Percentiles rank a stretch among this genome's conserved stretches.
Conservation (phyloP, 2,329 filamentous ascomycete genomes). For the Diplocarpon mali region DNA sequence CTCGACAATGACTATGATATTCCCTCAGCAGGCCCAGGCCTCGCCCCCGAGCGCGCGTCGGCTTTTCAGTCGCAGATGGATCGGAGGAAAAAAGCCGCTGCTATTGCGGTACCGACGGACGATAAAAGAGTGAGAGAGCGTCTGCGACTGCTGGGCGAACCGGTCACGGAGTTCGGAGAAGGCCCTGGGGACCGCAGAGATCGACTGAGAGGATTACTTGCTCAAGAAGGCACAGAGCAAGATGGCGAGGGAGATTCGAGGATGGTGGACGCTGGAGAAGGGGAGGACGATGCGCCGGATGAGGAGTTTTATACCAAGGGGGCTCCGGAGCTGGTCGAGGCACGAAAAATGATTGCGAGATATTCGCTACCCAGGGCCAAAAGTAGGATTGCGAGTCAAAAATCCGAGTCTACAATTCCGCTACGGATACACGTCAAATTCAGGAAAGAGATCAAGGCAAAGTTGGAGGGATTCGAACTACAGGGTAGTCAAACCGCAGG, state of each 20-base stretch:
- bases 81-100: constrained; percentile 78
- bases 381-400: constrained; percentile 64
- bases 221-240: constrained; percentile 47
- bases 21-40: constrained; percentile 24
- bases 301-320: constrained; percentile 95
- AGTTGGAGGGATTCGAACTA: constrained; percentile 71
- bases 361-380: constrained; percentile 79
- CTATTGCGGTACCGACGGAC: constrained; percentile 87
- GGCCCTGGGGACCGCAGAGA: constrained; percentile 77
- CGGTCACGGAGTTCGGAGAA: constrained; percentile 90
- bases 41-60: constrained; percentile 26
- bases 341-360: constrained; percentile 66
- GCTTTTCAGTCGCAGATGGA: constrained; percentile 56
- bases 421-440: constrained; percentile 87
- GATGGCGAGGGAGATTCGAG: constrained; percentile 49
- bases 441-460: constrained; percentile 78
- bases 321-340: constrained; percentile 59
- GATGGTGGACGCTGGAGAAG: constrained; percentile 42
- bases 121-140: constrained; percentile 74
- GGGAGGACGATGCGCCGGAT: constrained; percentile 57
- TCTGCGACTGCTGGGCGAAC: constrained; percentile 80
- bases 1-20: constrained; percentile 67
- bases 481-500: constrained; percentile 90
- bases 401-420: constrained; percentile 69
- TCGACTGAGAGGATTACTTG: constrained; percentile 69